Conservation (phyloP, 129 eudicot species). For the Deinandra increscens region DNA sequence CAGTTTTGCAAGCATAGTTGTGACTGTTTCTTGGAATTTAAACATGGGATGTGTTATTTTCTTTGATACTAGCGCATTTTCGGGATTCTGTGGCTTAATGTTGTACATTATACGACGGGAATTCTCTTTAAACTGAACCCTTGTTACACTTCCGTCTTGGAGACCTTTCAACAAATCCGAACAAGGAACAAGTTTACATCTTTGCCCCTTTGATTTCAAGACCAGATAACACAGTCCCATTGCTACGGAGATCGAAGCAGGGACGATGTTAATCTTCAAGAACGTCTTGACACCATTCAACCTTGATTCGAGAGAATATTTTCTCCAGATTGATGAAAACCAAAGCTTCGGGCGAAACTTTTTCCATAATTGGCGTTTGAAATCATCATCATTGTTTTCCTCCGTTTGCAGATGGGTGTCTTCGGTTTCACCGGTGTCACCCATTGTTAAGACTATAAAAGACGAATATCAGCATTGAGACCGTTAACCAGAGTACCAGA, state of each 20-base stretch:
- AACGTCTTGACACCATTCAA: conserved; percentile 25
- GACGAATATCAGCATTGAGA: background rate
- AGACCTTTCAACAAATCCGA: conserved; percentile 38
- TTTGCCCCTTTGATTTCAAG: conserved; percentile 28
- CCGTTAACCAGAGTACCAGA: too few relatives aligned
- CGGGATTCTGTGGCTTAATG: conserved; percentile 12
- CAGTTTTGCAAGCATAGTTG: conserved; percentile 13
- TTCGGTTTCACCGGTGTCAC: conserved; percentile 29
- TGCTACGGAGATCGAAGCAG: conserved; percentile 33
- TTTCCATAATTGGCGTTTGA: conserved; percentile 27
- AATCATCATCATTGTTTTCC: conserved; percentile 29
- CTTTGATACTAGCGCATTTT: background rate
- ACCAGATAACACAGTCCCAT: conserved; percentile 35
- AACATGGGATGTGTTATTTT: background rate
- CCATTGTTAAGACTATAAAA: conserved; percentile 18
- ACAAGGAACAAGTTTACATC: conserved; percentile 33
- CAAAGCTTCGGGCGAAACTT: conserved; percentile 37
- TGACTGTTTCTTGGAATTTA: conserved; percentile 22
- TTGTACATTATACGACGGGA: conserved; percentile 41
- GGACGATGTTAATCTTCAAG: conserved; percentile 28
- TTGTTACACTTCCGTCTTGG: conserved; percentile 38
- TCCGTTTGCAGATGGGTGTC: conserved; percentile 27
- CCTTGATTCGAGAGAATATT: conserved; percentile 21
- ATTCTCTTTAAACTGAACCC: conserved; percentile 42
- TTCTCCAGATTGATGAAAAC: conserved; percentile 33